Evolutionary conservation across 1,284 basidiomycete genomes (phyloP).

Genomic region (Ceratobasidium papillatum): DNA sequence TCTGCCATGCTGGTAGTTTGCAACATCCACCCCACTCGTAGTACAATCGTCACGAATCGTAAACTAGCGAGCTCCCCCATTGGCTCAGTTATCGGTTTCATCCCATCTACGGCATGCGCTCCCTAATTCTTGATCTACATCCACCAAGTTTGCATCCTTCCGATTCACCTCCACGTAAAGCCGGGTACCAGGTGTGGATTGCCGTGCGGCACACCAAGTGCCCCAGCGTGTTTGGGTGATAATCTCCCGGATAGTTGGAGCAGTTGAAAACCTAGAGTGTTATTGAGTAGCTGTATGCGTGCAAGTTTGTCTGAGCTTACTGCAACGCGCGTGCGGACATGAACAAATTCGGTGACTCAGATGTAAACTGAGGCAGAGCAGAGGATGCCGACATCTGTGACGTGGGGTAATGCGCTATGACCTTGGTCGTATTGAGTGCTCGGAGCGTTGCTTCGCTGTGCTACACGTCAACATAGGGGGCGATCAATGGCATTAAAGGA

Average conservation of each 20-base stretch:
- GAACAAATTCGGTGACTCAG: slow-evolving; percentile 31
- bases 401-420: slow-evolving; percentile 27
- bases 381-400: slow-evolving; percentile 29
- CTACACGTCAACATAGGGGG: neutral
- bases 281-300: neutral
- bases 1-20: no score
- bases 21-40: neutral
- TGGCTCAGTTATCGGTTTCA: neutral
- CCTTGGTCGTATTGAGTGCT: slow-evolving; percentile 36
- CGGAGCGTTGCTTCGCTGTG: slow-evolving; percentile 23
- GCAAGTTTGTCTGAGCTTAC: neutral
- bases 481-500: neutral
- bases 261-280: slow-evolving; percentile 27
- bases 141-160: slow-evolving; percentile 44
- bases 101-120: slow-evolving; percentile 39
- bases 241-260: slow-evolving; percentile 32
- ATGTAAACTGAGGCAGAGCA: slow-evolving; percentile 25
- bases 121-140: slow-evolving; percentile 44
- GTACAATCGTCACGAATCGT: neutral
- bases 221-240: slow-evolving; percentile 32
- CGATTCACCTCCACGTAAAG: slow-evolving; percentile 42
- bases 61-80: neutral
- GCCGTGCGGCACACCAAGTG: slow-evolving; percentile 36
- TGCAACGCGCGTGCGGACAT: slow-evolving; percentile 29
- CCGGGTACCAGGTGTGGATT: slow-evolving; percentile 24